phyloP scores from a whole-genome alignment of 2,329 filamentous ascomycete genomes.

The Fusarium papillatum region DNA sequence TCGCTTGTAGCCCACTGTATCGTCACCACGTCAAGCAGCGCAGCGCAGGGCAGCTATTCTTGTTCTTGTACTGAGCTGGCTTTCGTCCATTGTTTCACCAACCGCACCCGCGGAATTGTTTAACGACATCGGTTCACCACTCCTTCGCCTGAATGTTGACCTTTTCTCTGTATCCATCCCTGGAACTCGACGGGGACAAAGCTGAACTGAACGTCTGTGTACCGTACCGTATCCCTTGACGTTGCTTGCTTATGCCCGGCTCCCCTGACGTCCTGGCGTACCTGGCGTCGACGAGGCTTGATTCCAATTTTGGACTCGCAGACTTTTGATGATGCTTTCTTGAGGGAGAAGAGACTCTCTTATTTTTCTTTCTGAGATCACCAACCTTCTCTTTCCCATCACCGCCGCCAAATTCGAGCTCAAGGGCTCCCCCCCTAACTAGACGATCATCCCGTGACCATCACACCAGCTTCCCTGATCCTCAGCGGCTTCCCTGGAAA shows the following conservation, averaged over 20 bases:
- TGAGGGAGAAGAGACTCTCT: conserved; percentile 11
- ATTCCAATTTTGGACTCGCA: conserved; percentile 19
- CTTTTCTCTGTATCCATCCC: conserved; percentile 9
- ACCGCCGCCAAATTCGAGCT: not conserved
- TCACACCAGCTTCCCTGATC: conserved; percentile 23
- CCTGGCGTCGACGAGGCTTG: conserved; percentile 12
- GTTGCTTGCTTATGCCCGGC: conserved; percentile 1
- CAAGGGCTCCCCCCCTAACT: not conserved
- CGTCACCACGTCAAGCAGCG: not conserved
- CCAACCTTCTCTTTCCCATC: conserved; percentile 5
- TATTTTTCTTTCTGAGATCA: not conserved
- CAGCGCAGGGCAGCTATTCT: not conserved
- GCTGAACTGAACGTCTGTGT: conserved; percentile 9
- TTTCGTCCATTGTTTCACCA: conserved; percentile 35
- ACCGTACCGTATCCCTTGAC: not conserved
- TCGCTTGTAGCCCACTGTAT: not conserved
- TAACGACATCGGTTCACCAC: conserved; percentile 5
- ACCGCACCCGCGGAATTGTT: conserved; percentile 29
- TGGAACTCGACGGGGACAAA: not conserved
- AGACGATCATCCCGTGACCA: conserved; percentile 21
- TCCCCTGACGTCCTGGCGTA: not conserved
- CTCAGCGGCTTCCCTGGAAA: conserved; percentile 40
- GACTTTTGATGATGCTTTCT: conserved; percentile 31
- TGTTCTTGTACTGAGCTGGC: conserved; percentile 15
- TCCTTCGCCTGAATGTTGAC: not conserved